Evolutionary conservation across 225 moss, liverwort and hornwort genomes (phyloP).

Genomic region (Antitrichia curtipendula): DNA sequence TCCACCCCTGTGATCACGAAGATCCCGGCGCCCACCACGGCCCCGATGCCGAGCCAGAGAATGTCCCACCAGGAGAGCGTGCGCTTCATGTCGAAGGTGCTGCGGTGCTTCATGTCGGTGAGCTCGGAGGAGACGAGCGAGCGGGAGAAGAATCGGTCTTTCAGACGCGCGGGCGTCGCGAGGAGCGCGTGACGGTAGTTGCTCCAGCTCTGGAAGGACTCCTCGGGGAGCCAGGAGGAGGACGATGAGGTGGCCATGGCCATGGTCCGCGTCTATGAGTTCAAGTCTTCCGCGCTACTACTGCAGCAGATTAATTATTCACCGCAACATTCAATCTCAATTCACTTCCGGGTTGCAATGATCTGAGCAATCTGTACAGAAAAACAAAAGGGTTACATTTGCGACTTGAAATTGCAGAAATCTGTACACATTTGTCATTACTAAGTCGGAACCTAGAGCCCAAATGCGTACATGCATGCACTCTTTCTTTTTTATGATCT

Average conservation of each 20-base stretch:
- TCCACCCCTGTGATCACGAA: slow-evolving; percentile 83
- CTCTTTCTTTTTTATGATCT: background rate
- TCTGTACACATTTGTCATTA: no score
- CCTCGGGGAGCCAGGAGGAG: slow-evolving; percentile 38
- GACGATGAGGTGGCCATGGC: background rate
- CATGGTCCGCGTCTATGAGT: background rate
- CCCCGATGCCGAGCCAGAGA: slow-evolving; percentile 75
- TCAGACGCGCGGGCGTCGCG: slow-evolving; percentile 27
- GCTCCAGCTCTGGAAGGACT: slow-evolving; percentile 47
- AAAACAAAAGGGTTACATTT: background rate
- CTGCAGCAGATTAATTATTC: background rate
- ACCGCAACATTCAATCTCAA: background rate
- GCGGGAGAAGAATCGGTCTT: slow-evolving; percentile 32
- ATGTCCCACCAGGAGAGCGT: slow-evolving; percentile 67
- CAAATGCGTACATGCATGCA: background rate
- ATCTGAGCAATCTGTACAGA: background rate
- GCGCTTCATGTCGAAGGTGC: slow-evolving; percentile 39
- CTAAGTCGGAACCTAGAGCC: background rate
- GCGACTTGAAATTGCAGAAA: background rate
- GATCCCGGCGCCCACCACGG: slow-evolving; percentile 69
- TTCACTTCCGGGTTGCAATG: background rate
- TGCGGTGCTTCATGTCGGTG: slow-evolving; percentile 19
- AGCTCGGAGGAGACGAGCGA: slow-evolving; percentile 25
- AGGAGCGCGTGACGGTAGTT: slow-evolving; percentile 35
- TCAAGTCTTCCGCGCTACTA: background rate